Conservation (phyloP, 805 yeast species). For the Starmerella geochares region DNA sequence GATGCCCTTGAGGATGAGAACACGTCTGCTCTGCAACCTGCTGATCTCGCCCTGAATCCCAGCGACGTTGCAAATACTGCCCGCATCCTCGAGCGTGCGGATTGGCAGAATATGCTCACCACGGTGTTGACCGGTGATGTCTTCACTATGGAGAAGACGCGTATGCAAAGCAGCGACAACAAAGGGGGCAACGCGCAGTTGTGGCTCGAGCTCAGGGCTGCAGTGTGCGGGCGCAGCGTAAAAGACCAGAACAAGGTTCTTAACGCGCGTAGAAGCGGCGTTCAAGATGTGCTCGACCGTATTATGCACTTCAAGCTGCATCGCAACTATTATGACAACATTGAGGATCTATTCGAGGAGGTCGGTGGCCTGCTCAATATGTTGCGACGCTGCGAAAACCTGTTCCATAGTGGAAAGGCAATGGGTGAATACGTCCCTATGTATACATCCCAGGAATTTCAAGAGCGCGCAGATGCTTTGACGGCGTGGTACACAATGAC, state of each 20-base stretch:
- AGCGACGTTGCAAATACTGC: constrained; percentile 27
- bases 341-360: constrained; percentile 37
- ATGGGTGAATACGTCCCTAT: constrained; percentile 71
- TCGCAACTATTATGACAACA: constrained; percentile 16
- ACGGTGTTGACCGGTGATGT: constrained; percentile 92
- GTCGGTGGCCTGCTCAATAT: constrained; percentile 49
- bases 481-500: constrained; percentile 76
- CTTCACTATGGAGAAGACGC: constrained; percentile 68
- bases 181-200: constrained; percentile 50
- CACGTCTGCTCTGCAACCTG: constrained; percentile 12
- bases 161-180: constrained; percentile 47
- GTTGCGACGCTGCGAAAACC: constrained; percentile 56
- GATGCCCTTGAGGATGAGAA: constrained; percentile 16
- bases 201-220: constrained; percentile 83
- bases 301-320: constrained; percentile 52
- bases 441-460: constrained; percentile 54
- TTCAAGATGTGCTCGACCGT: constrained; percentile 62
- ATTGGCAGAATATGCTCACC: constrained; percentile 92
- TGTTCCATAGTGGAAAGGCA: constrained; percentile 71
- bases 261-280: constrained; percentile 56
- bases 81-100: constrained; percentile 55
- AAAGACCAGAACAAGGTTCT: constrained; percentile 67
- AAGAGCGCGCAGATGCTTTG: constrained; percentile 58
- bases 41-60: constrained; percentile 22
- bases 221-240: constrained; percentile 65